These are phyloP conservation scores for Aspergillus bombycis DNA, from an alignment of 2,329 filamentous ascomycete species.

Conservation along the genomic window DNA sequence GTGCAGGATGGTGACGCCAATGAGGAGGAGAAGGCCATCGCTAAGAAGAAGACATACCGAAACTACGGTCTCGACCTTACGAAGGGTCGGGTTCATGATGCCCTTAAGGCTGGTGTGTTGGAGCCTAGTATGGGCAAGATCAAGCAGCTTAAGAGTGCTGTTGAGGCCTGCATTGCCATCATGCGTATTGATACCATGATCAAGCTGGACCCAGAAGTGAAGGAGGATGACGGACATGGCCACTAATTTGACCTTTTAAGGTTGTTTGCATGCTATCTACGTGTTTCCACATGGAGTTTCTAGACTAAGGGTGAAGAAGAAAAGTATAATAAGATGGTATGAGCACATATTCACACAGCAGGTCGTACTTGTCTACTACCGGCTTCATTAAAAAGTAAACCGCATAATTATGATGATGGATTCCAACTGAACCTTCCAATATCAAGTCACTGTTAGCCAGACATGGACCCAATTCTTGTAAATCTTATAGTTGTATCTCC, in stretches of 20 bases:
- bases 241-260: conserved; percentile 58
- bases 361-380: neutral
- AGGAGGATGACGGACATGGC: conserved; percentile 80
- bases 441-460: neutral
- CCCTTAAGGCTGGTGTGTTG: conserved; percentile 90
- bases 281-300: conserved; percentile 13
- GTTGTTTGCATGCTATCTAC: conserved; percentile 4
- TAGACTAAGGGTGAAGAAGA: conserved; percentile 17
- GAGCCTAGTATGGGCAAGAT: conserved; percentile 99
- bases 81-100: conserved; percentile 88
- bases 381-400: neutral
- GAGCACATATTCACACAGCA: conserved; percentile 17
- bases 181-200: conserved; percentile 99
- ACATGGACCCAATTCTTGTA: neutral
- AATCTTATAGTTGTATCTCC: neutral
- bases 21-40: conserved; percentile 85
- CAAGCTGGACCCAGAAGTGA: conserved; percentile 90
- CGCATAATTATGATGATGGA: neutral
- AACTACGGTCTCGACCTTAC: conserved; percentile 94
- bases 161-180: conserved; percentile 97
- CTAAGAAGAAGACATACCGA: conserved; percentile 95
- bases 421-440: neutral
- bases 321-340: conserved; percentile 26
- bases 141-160: conserved; percentile 95
- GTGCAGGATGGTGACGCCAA: conserved; percentile 76